Base-by-base conservation (phyloP, 2,329 filamentous ascomycete species). In the Neocatenulostroma microsporum region DNA sequence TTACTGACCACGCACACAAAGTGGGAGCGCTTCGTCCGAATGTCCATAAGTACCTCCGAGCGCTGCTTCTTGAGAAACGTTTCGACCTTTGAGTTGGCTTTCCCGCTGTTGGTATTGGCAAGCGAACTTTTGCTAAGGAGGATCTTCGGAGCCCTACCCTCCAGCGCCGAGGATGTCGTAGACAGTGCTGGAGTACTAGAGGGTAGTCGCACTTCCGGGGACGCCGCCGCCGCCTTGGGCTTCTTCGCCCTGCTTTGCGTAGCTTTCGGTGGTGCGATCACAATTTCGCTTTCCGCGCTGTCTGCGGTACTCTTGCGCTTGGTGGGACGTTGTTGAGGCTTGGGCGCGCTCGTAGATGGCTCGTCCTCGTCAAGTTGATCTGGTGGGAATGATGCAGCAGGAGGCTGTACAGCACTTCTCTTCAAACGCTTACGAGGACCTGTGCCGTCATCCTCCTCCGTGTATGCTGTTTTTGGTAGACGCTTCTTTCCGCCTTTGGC, bases 1-100 rank as follows among this genome's bases (percentile, higher is more conserved):
- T 60, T 46, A 20, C 56, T 57, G 2, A 69, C 56, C 40, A 68
- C 62, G 15, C 51, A 56, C 17, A 54, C 30, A 34, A 49, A 56
- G 35, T 53, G 34, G 14, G 42, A 40, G 6, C 39, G 38, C 54
- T 58, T 52, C 49, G 57, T 9, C 37, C 57, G 55, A 10, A 62
- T 47, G 6, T 52, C 46, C 0, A 60, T 48, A 14, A 59, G 52
- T 7, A 56, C 38, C 1, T 38, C 36, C 4, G 57, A 52, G 11
- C 55, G 53, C 13, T 61, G 51, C 18, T 49, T 53, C 23, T 53
- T 60, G 17, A 66, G 47, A n/a, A n/a, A n/a, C n/a, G n/a, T n/a
- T n/a, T n/a, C n/a, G n/a, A n/a, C n/a, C n/a, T n/a, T n/a, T n/a
- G n/a, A n/a, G n/a, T n/a, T n/a, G n/a, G n/a, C n/a, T n/a, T n/a